Base-by-base conservation (phyloP, 2,329 filamentous ascomycete species). In the Clarireedia sp. region DNA sequence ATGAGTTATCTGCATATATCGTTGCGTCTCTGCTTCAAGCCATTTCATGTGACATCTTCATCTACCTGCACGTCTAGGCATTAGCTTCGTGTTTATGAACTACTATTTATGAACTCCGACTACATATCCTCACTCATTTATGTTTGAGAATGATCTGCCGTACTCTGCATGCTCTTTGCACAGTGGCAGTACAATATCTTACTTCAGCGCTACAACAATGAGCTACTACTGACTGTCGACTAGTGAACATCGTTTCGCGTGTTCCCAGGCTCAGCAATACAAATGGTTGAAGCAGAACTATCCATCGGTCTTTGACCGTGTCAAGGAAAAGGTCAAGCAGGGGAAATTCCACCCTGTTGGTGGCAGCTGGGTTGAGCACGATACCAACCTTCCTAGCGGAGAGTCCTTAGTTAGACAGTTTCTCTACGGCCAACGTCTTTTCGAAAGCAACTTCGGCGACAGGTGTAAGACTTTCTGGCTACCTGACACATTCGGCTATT, bases 341-440 rank as follows among this genome's bases (percentile, higher is more conserved):
- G 92, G 91, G 21, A 86, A 82, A 59, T 99, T 99, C 71, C 89
- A 96, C 63, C 91, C 91, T 14, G 92, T 99, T 64, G 94, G 94
- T 60, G 94, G 94, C 53, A 96, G 90, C 73, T 99, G 94, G 94
- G 92, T 99, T 16, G 94, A 99, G 69, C 94, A 99, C 68, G 94
- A 99, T 69, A 99, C 94, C 60, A 99, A 99, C 68, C 80, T 99
- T 79, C 94, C 94, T 0, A 92, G 90, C 65, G 94, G 94, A 48
- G 94, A 99, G 72, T 95, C 92, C 2, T 79, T 99, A 38, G 87
- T 94, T 47, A 83, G 94, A 43, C 94, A 99, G 69, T 99, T 99
- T 68, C 70, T 99, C 48, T 96, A 96, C 64, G 94, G 94, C 3
- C 94, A 99, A 69, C 81, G 94, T 41, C 95, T 92, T 74, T 99